phyloP scores from a whole-genome alignment of 257 asterid genomes.

The Scutellaria minor region DNA sequence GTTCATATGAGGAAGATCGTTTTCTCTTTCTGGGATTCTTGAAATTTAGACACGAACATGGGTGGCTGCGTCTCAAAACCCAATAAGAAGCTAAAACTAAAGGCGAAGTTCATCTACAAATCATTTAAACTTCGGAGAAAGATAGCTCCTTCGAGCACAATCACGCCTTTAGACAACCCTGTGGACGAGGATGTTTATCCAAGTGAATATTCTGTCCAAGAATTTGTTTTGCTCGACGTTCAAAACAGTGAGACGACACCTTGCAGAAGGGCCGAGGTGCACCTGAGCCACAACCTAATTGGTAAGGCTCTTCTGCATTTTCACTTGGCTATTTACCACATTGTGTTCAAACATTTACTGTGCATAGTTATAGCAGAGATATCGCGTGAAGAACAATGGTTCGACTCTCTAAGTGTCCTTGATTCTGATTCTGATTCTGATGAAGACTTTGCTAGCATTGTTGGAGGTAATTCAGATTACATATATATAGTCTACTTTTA shows the following conservation, averaged over 20 bases:
- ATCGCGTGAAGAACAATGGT: slow-evolving; percentile 80
- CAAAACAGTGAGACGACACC: slow-evolving; percentile 28
- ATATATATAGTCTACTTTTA: background rate
- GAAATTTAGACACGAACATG: slow-evolving; percentile 50
- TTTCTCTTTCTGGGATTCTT: slow-evolving; percentile 30
- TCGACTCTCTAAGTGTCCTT: slow-evolving; percentile 66
- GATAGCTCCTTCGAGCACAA: slow-evolving; percentile 56
- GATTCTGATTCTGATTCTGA: slow-evolving; percentile 87
- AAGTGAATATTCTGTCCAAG: slow-evolving; percentile 38
- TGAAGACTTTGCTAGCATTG: slow-evolving; percentile 69
- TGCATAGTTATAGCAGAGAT: slow-evolving; percentile 42
- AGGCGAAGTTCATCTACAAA: slow-evolving; percentile 53
- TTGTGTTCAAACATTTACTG: background rate
- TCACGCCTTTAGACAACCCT: slow-evolving; percentile 54
- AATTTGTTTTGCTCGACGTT: slow-evolving; percentile 38
- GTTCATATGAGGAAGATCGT: slow-evolving; percentile 2
- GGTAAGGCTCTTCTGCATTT: slow-evolving; percentile 27
- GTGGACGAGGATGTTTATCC: slow-evolving; percentile 34
- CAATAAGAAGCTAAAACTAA: slow-evolving; percentile 56
- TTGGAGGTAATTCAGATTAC: slow-evolving; percentile 55
- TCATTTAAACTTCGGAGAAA: slow-evolving; percentile 62
- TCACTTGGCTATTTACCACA: background rate
- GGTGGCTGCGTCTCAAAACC: slow-evolving; percentile 89
- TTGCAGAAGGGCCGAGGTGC: slow-evolving; percentile 42
- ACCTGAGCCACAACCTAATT: slow-evolving; percentile 37